Conservation (phyloP, 257 asterid species). For the Pogostemon cablin region DNA sequence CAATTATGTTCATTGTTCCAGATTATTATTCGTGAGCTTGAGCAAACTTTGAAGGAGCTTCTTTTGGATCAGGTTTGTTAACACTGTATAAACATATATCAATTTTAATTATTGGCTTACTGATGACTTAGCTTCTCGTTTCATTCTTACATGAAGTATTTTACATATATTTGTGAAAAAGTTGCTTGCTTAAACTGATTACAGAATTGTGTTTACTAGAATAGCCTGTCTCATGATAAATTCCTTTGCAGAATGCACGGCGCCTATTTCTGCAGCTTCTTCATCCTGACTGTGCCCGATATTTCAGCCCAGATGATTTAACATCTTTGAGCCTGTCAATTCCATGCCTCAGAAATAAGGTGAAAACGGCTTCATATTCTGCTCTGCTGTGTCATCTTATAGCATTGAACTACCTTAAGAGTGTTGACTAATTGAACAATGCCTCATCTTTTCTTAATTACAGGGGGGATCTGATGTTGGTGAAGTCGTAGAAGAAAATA, state of each 20-base stretch:
- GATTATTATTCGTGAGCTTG: slow-evolving; percentile 77
- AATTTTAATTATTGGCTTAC: not conserved
- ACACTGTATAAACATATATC: not conserved
- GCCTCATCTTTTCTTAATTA: slow-evolving; percentile 22
- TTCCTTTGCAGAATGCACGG: slow-evolving; percentile 61
- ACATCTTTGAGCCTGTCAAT: slow-evolving; percentile 56
- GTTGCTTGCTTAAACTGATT: slow-evolving; percentile 4
- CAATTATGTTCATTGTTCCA: slow-evolving; percentile 36
- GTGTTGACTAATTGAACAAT: slow-evolving; percentile 25
- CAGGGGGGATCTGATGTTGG: slow-evolving; percentile 47
- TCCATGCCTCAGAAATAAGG: slow-evolving; percentile 69
- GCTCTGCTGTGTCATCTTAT: not conserved
- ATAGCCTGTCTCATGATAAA: not conserved
- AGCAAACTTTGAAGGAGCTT: slow-evolving; percentile 59
- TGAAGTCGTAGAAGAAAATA: slow-evolving; percentile 48
- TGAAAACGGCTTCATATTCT: slow-evolving; percentile 19
- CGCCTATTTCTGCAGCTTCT: slow-evolving; percentile 85
- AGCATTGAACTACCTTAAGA: slow-evolving; percentile 20
- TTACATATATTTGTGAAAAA: not conserved
- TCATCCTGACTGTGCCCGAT: slow-evolving; percentile 77
- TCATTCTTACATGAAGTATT: not conserved
- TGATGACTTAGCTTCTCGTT: not conserved
- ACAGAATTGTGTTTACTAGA: not conserved
- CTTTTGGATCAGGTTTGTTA: slow-evolving; percentile 74
- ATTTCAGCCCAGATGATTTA: slow-evolving; percentile 71